A percentile compares a stretch with the other conserved stretches of the same genome.
Conservation (phyloP, 2,329 filamentous ascomycete genomes). For the Hypoxylon sp. region DNA sequence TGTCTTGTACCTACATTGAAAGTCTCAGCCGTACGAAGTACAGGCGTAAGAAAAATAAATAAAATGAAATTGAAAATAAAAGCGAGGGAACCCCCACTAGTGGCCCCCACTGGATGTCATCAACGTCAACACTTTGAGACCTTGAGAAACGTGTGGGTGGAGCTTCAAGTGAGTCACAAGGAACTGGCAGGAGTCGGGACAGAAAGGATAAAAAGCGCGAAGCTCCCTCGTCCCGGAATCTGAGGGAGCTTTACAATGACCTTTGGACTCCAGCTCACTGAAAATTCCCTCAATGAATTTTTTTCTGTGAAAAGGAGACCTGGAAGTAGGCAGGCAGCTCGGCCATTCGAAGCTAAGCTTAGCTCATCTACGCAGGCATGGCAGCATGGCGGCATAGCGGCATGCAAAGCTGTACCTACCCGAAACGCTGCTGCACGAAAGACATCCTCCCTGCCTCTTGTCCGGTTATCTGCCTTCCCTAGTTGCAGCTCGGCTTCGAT, state of each 20-base stretch:
- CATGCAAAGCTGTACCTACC: constrained; percentile 5
- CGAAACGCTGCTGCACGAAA: constrained; percentile 37
- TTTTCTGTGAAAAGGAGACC: constrained; percentile 1
- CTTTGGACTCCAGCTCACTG: constrained; percentile 17
- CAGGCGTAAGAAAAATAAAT: constrained; percentile 1
- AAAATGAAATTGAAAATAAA: constrained; percentile 20
- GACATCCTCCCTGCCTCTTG: constrained; percentile 19
- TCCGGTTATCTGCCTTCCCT: constrained; percentile 33
- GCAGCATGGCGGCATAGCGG: not conserved
- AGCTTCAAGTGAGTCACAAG: constrained; percentile 28
- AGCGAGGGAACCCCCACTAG: constrained; percentile 33
- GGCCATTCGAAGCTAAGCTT: constrained; percentile 7
- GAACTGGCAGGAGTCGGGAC: constrained; percentile 31
- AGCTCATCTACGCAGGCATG: constrained; percentile 26
- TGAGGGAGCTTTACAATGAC: constrained; percentile 21
- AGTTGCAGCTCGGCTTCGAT: constrained; percentile 37
- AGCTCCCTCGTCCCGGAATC: constrained; percentile 36
- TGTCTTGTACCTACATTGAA: constrained; percentile 1
- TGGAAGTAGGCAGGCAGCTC: constrained; percentile 14
- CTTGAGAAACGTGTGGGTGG: constrained; percentile 37
- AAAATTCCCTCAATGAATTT: constrained; percentile 25
- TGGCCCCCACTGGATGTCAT: constrained; percentile 35
- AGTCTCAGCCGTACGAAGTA: constrained; percentile 3
- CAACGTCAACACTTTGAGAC: constrained; percentile 37
- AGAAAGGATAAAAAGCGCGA: constrained; percentile 43